These are phyloP conservation scores for Beta corolliflora DNA, from an alignment of 179 eudicot genomes.

Conservation along the genomic window DNA sequence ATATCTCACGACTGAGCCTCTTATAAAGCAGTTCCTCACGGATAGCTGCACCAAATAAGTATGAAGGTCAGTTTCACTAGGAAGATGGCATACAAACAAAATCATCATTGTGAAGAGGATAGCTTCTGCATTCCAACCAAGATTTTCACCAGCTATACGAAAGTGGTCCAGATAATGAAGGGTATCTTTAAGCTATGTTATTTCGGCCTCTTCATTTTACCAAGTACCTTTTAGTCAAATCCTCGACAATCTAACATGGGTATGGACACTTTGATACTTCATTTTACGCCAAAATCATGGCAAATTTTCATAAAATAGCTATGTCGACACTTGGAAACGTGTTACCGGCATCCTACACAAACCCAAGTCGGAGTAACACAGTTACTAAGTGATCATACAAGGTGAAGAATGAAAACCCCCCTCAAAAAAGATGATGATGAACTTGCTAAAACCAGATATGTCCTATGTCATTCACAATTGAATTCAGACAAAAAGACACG, in stretches of 20 bases:
- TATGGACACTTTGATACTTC: too few relatives aligned
- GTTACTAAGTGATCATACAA: not conserved
- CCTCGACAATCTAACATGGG: too few relatives aligned
- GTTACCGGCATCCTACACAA: too few relatives aligned
- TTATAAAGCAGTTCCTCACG: conserved; percentile 95
- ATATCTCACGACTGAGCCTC: conserved; percentile 96
- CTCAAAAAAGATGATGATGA: too few relatives aligned
- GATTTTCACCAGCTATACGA: not conserved
- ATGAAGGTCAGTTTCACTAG: not conserved
- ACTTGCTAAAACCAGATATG: too few relatives aligned
- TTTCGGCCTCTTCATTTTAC: too few relatives aligned
- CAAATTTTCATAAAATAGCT: too few relatives aligned
- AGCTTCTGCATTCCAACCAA: not conserved
- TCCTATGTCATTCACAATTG: not conserved
- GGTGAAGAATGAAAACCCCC: not conserved
- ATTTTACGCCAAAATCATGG: too few relatives aligned
- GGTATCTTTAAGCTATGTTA: not conserved
- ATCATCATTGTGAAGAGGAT: not conserved
- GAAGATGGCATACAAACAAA: not conserved
- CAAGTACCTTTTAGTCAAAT: not conserved
- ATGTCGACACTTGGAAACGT: too few relatives aligned
- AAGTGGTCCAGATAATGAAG: not conserved
- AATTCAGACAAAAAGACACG: not conserved
- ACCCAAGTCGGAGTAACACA: too few relatives aligned
- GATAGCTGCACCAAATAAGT: conserved; percentile 55